Conservation (phyloP, 1,284 basidiomycete genomes). For the Moniliophthora roreri region DNA sequence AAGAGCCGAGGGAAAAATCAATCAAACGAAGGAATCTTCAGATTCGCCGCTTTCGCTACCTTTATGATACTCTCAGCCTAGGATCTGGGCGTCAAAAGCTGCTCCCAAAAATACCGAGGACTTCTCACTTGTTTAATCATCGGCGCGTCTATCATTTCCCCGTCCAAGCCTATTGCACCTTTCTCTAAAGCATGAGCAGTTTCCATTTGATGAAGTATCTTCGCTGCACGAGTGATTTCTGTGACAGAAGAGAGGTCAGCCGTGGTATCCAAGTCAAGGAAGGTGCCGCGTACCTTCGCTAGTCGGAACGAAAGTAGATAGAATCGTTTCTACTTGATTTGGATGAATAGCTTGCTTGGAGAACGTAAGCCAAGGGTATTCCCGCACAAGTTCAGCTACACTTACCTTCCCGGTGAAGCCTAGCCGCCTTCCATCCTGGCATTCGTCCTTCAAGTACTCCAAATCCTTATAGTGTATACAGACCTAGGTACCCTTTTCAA, state of each 20-base stretch:
- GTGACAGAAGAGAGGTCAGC: slow-evolving; percentile 1
- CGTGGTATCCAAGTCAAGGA: background rate
- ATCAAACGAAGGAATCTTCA: too few species aligned
- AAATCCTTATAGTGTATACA: slow-evolving; percentile 88
- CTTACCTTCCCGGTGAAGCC: slow-evolving; percentile 86
- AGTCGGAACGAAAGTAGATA: slow-evolving; percentile 78
- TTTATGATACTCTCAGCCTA: background rate
- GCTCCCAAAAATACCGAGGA: background rate
- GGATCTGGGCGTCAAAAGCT: background rate
- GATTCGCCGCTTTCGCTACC: background rate
- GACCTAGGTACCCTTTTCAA: slow-evolving; percentile 52
- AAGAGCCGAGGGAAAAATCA: too few species aligned
- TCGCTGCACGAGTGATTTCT: slow-evolving; percentile 82
- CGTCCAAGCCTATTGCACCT: slow-evolving; percentile 56
- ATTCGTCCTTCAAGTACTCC: slow-evolving; percentile 73
- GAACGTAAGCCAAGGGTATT: slow-evolving; percentile 1
- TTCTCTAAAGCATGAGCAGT: slow-evolving; percentile 42
- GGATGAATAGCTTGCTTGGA: slow-evolving; percentile 93
- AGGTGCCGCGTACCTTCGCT: slow-evolving; percentile 56
- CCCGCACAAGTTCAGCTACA: background rate
- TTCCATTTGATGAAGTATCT: slow-evolving; percentile 71
- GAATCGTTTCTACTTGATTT: slow-evolving; percentile 78
- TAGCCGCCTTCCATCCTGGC: slow-evolving; percentile 72
- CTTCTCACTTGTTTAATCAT: slow-evolving; percentile 77
- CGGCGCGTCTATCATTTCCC: slow-evolving; percentile 91